Percentiles rank a stretch among this genome's conserved stretches.
Conservation (phyloP, 345 rosid genomes). For the Microthlaspi erraticum region DNA sequence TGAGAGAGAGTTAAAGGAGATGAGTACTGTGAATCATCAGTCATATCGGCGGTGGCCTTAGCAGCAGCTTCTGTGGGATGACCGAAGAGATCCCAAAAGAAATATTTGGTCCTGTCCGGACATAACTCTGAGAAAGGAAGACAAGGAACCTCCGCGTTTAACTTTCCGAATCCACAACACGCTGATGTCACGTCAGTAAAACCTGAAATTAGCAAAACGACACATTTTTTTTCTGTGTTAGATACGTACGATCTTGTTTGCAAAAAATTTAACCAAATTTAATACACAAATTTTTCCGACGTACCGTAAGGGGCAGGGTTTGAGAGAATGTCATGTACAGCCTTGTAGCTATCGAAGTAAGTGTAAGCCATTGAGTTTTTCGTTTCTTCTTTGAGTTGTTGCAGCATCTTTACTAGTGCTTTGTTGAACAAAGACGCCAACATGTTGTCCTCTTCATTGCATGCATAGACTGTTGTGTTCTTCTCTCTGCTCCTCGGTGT, state of each 20-base stretch:
- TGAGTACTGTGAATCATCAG: slow-evolving; percentile 49
- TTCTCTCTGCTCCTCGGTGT: slow-evolving; percentile 55
- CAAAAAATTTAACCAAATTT: background rate
- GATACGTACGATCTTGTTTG: background rate
- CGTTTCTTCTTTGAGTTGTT: slow-evolving; percentile 46
- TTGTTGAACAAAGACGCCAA: slow-evolving; percentile 50
- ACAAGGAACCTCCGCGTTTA: slow-evolving; percentile 63
- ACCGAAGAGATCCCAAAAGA: slow-evolving; percentile 71
- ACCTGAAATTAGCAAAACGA: slow-evolving; percentile 47
- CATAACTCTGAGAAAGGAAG: slow-evolving; percentile 59
- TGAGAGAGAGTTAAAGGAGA: slow-evolving; percentile 60
- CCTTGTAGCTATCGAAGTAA: slow-evolving; percentile 51
- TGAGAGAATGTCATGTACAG: slow-evolving; percentile 45
- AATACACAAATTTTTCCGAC: background rate
- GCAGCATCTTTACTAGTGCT: slow-evolving; percentile 46
- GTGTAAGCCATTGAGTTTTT: slow-evolving; percentile 49
- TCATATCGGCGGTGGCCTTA: slow-evolving; percentile 52
- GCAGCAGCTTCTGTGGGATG: slow-evolving; percentile 76
- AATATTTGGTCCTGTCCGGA: slow-evolving; percentile 61
- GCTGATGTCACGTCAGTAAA: slow-evolving; percentile 67
- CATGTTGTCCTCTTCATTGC: slow-evolving; percentile 47
- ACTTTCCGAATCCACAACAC: slow-evolving; percentile 74
- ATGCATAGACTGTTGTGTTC: slow-evolving; percentile 44
- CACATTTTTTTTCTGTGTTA: no score
- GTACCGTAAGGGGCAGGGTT: slow-evolving; percentile 54